These are phyloP conservation scores for Vinca minor DNA, from an alignment of 257 asterid genomes.

Conservation along the genomic window DNA sequence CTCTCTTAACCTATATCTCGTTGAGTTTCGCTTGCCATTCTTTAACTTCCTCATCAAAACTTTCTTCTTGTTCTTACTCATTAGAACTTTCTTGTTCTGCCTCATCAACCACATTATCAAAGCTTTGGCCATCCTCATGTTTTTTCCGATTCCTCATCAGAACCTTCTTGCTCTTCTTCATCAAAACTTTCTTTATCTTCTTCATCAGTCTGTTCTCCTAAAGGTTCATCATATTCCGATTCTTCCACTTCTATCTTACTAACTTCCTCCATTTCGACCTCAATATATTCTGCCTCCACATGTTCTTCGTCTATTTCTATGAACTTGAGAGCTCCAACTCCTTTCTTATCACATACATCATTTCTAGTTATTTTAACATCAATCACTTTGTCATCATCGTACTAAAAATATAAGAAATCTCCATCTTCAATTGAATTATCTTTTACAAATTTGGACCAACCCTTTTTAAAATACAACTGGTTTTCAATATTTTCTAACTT, in stretches of 20 bases:
- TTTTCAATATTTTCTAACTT: not conserved
- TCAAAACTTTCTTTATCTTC: too few species aligned
- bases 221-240: not conserved
- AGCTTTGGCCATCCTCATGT: too few species aligned
- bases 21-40: too few species aligned
- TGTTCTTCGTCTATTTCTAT: not conserved
- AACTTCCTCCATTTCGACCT: not conserved
- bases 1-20: not conserved
- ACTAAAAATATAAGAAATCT: constrained; percentile 3
- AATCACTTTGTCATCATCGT: not conserved
- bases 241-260: not conserved
- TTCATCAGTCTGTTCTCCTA: too few species aligned
- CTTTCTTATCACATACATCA: constrained; percentile 4
- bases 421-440: constrained; percentile 8
- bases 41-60: too few species aligned
- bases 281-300: too few species aligned
- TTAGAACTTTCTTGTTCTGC: too few species aligned
- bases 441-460: constrained; percentile 14
- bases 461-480: not conserved
- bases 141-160: too few species aligned
- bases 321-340: not conserved
- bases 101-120: not conserved
- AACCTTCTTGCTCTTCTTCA: too few species aligned
- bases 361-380: constrained; percentile 1
- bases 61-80: not conserved